Conservation (phyloP, 1,284 basidiomycete species). For the Ustilago nuda region DNA sequence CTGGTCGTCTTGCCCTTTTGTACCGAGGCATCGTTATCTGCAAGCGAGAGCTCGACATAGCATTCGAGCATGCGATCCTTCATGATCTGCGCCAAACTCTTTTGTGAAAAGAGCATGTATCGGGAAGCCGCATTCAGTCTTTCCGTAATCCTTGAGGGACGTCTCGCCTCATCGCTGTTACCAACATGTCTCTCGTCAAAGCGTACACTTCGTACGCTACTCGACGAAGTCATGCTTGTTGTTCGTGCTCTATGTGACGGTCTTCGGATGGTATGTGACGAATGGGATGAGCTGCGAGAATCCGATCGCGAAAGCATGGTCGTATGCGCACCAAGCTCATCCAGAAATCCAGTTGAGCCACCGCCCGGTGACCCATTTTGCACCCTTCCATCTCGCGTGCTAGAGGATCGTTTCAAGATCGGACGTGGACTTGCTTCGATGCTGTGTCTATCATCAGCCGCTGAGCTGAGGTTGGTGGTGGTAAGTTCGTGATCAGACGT, state of each 20-base stretch:
- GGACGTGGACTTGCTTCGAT: slow-evolving; percentile 36
- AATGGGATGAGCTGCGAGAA: slow-evolving; percentile 46
- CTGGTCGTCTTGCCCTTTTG: neutral
- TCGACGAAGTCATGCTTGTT: slow-evolving; percentile 38
- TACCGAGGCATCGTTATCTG: neutral
- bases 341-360: slow-evolving; percentile 19
- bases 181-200: slow-evolving; percentile 38
- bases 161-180: slow-evolving; percentile 10
- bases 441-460: slow-evolving; percentile 12
- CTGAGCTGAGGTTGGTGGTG: slow-evolving; percentile 1
- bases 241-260: slow-evolving; percentile 37
- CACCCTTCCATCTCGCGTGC: slow-evolving; percentile 26
- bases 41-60: slow-evolving; percentile 36
- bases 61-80: slow-evolving; percentile 48
- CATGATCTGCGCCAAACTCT: slow-evolving; percentile 43
- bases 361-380: slow-evolving; percentile 20
- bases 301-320: slow-evolving; percentile 42
- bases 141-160: slow-evolving; percentile 16
- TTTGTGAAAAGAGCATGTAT: slow-evolving; percentile 34
- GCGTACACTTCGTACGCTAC: slow-evolving; percentile 40
- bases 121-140: slow-evolving; percentile 32
- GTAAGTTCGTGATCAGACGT: slow-evolving; percentile 34
- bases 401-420: slow-evolving; percentile 40
- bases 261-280: slow-evolving; percentile 41
- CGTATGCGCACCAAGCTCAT: slow-evolving; percentile 32